Evolutionary conservation across 208 protist genomes (phyloP).

Genomic region (Wallacemonas sp.): DNA sequence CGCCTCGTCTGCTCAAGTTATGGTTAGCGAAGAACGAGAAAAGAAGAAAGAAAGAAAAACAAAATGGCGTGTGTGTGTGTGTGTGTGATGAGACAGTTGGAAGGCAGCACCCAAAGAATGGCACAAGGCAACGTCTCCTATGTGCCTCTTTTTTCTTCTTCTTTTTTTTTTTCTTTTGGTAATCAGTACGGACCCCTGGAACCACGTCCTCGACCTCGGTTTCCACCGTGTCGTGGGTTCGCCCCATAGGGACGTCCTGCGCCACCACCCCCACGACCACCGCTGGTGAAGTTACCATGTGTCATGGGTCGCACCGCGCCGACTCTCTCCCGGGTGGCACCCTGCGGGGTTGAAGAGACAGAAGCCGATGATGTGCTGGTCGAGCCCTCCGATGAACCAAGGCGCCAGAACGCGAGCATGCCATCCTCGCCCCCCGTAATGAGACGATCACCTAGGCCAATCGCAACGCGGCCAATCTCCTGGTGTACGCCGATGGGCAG

Average conservation of each 20-base stretch:
- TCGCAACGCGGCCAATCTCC: conserved; percentile 64
- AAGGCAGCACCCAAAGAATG: too few species aligned
- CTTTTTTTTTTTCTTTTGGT: neutral
- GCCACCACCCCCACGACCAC: conserved; percentile 18
- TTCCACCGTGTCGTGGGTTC: conserved; percentile 4
- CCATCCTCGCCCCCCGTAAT: conserved; percentile 86
- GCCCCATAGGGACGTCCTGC: neutral
- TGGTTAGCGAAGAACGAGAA: too few species aligned
- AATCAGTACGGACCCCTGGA: conserved; percentile 26
- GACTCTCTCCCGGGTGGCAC: conserved; percentile 14
- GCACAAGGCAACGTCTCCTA: too few species aligned
- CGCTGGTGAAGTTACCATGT: neutral
- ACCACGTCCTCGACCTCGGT: conserved; percentile 18
- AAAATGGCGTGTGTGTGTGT: too few species aligned
- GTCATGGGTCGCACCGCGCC: neutral
- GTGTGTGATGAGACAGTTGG: neutral
- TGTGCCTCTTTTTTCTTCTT: too few species aligned
- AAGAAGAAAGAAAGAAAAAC: too few species aligned
- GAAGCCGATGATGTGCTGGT: conserved; percentile 11
- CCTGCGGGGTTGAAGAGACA: conserved; percentile 24
- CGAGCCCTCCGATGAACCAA: neutral
- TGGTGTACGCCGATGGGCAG: conserved; percentile 46
- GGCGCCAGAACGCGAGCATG: conserved; percentile 70
- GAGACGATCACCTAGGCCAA: conserved; percentile 66
- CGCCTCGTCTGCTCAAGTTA: too few species aligned